A percentile compares a stretch with the other conserved stretches of the same genome.
Conservation (phyloP, 129 eudicot genomes). For the Calendula officinalis region DNA sequence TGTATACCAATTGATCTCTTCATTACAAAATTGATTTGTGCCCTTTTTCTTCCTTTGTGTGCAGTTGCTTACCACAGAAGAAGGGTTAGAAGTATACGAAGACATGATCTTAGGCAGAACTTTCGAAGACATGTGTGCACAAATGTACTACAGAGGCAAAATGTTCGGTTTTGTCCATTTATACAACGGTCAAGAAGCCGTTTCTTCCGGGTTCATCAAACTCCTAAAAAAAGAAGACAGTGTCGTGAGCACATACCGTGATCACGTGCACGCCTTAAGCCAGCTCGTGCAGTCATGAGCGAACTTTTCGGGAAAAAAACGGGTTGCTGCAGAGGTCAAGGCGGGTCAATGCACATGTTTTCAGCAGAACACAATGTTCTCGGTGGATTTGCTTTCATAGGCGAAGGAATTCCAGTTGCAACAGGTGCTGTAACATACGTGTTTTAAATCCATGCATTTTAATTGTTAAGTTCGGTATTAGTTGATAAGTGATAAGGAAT, state of each 20-base stretch:
- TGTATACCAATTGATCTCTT: background rate
- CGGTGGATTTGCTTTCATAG: conserved; percentile 29
- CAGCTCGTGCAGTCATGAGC: conserved; percentile 27
- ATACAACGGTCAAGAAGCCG: conserved; percentile 32
- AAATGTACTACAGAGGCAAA: conserved; percentile 31
- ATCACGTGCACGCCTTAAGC: conserved; percentile 31
- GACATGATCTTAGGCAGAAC: conserved; percentile 30
- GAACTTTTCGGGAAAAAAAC: conserved; percentile 31
- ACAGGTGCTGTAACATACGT: too few relatives aligned
- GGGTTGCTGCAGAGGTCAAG: conserved; percentile 31
- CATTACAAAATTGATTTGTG: background rate
- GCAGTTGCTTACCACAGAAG: conserved; percentile 30
- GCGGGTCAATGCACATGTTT: conserved; percentile 34
- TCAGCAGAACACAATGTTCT: conserved; percentile 28
- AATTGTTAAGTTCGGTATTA: too few relatives aligned
- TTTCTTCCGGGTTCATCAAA: conserved; percentile 28
- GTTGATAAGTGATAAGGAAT: too few relatives aligned
- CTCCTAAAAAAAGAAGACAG: conserved; percentile 27
- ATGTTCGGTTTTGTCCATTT: conserved; percentile 33
- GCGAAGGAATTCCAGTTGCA: conserved; percentile 33
- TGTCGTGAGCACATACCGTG: conserved; percentile 35
- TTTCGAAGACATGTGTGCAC: conserved; percentile 33
- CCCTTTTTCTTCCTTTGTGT: background rate
- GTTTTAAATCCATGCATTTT: too few relatives aligned
- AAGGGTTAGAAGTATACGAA: conserved; percentile 28